A percentile compares a stretch with the other conserved stretches of the same genome.
Evolutionary conservation across 2,329 filamentous ascomycete genomes (phyloP).

Genomic region (Aspergillus spinulosporus): DNA sequence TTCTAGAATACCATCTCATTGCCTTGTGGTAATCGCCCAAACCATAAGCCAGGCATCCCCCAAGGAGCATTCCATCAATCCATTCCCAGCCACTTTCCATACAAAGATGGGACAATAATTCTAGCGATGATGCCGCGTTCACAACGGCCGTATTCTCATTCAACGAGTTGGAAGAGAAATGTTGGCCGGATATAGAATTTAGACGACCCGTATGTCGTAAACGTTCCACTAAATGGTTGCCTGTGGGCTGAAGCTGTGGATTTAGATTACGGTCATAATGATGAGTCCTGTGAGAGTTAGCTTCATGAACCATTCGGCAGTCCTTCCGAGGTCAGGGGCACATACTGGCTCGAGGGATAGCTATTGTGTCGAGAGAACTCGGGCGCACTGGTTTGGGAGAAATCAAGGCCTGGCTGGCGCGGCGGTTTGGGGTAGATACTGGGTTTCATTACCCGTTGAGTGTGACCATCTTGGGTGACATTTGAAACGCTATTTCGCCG

Average conservation of each 20-base stretch:
- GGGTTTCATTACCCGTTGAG: conserved; percentile 51
- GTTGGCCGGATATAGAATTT: conserved; percentile 31
- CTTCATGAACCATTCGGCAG: not conserved
- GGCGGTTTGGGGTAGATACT: conserved; percentile 64
- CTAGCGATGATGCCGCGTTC: conserved; percentile 66
- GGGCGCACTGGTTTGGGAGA: conserved; percentile 38
- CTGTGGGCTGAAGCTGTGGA: conserved; percentile 29
- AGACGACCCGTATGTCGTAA: conserved; percentile 36
- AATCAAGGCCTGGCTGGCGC: conserved; percentile 55
- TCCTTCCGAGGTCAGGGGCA: conserved; percentile 24
- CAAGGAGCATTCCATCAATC: conserved; percentile 89
- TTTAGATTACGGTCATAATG: conserved; percentile 29
- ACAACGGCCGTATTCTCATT: conserved; percentile 48
- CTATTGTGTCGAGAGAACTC: conserved; percentile 36
- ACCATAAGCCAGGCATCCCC: conserved; percentile 88
- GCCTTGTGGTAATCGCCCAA: conserved; percentile 77
- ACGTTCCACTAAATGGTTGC: conserved; percentile 32
- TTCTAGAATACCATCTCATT: conserved; percentile 54
- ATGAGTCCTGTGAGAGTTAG: conserved; percentile 16
- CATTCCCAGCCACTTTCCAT: conserved; percentile 81
- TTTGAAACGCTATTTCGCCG: conserved; percentile 52
- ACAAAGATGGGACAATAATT: conserved; percentile 72
- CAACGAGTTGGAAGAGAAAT: conserved; percentile 33
- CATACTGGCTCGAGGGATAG: conserved; percentile 41
- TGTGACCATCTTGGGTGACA: conserved; percentile 40